phyloP scores from a whole-genome alignment of 106 monocot species.

The Dendrobium catenatum region DNA sequence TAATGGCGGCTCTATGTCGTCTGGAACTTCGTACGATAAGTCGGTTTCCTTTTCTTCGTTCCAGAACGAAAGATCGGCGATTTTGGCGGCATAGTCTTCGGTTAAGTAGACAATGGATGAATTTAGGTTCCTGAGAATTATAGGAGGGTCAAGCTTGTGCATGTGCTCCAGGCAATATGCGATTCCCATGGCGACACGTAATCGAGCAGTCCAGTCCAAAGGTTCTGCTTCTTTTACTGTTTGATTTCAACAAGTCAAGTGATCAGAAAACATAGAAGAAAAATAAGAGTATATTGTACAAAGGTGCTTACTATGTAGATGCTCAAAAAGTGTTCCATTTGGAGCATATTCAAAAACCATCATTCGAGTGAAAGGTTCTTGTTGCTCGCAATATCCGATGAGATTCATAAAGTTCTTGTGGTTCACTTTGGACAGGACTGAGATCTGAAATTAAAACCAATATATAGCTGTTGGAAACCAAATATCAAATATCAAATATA shows the following conservation, averaged over 20 bases:
- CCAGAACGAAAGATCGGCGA: constrained; percentile 53
- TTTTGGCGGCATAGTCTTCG: constrained; percentile 67
- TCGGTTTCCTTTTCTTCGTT: constrained; percentile 19
- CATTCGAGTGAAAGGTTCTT: constrained; percentile 60
- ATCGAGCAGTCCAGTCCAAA: constrained; percentile 43
- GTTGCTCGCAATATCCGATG: constrained; percentile 55
- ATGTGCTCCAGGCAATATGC: constrained; percentile 53
- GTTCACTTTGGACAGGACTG: constrained; percentile 56
- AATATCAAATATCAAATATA: background rate
- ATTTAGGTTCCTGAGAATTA: constrained; percentile 25
- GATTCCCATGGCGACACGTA: constrained; percentile 54
- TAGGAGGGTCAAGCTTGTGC: constrained; percentile 39
- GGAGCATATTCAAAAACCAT: constrained; percentile 77
- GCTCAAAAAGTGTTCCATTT: constrained; percentile 76
- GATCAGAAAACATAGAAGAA: background rate
- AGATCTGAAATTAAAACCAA: constrained; percentile 36
- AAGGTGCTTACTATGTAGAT: constrained; percentile 45
- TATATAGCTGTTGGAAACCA: constrained; percentile 3
- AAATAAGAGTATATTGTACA: too few species aligned
- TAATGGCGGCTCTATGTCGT: background rate
- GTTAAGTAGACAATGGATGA: constrained; percentile 42
- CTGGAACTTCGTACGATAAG: constrained; percentile 1
- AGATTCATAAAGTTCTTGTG: constrained; percentile 75
- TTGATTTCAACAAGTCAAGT: background rate
- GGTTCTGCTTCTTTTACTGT: constrained; percentile 69